Conservation (phyloP, 2,329 filamentous ascomycete species). For the Hypoxylon rubiginosum region DNA sequence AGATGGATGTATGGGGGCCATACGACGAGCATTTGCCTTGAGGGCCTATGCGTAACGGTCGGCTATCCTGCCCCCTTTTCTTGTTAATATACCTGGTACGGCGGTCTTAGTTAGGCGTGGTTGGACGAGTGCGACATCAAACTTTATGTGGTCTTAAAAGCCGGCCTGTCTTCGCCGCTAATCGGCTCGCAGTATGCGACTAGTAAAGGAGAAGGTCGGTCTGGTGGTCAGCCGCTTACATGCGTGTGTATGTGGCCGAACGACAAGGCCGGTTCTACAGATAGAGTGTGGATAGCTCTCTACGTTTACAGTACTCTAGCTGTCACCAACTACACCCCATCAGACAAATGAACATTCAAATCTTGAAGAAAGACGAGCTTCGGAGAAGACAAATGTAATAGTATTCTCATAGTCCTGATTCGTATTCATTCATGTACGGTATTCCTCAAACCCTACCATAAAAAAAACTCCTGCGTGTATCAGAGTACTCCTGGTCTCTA, state of each 20-base stretch:
- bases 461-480: slow-evolving; percentile 20
- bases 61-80: not conserved
- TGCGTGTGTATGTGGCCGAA: too few relatives aligned
- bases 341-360: not conserved
- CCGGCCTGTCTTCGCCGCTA: not conserved
- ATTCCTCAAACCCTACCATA: slow-evolving; percentile 7
- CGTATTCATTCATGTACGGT: slow-evolving; percentile 22
- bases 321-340: not conserved
- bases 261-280: too few relatives aligned
- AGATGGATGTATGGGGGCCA: not conserved
- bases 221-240: too few relatives aligned
- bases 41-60: not conserved
- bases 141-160: not conserved
- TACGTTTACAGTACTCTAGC: not conserved
- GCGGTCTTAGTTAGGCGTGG: not conserved
- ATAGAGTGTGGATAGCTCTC: not conserved
- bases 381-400: not conserved
- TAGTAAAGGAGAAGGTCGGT: not conserved
- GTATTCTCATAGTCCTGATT: slow-evolving; percentile 12
- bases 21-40: not conserved
- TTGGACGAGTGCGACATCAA: not conserved
- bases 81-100: not conserved
- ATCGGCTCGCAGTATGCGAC: not conserved
- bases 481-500: slow-evolving; percentile 2
- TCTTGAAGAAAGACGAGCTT: not conserved